Evolutionary conservation across 371 early-diverging fungal genomes (phyloP).

Genomic region (Apophysomyces trapeziformis): DNA sequence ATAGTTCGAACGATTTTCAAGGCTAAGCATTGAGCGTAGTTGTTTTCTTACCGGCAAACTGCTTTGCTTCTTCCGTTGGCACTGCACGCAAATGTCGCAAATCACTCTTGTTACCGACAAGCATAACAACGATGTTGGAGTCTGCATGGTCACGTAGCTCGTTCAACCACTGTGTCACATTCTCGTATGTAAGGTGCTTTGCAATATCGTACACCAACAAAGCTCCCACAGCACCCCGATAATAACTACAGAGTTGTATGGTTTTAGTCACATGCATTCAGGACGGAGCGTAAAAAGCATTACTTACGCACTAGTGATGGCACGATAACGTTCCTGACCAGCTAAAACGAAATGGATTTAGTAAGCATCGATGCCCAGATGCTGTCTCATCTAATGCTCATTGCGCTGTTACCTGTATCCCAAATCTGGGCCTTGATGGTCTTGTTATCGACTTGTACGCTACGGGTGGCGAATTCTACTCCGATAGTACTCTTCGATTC

Average conservation of each 20-base stretch:
- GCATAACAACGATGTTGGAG: conserved; percentile 97
- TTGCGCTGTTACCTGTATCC: conserved; percentile 71
- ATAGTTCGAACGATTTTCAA: too few species aligned
- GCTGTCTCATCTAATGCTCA: too few species aligned
- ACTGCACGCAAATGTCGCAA: conserved; percentile 95
- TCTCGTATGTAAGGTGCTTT: conserved; percentile 93
- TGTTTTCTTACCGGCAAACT: conserved; percentile 80
- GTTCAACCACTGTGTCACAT: conserved; percentile 96
- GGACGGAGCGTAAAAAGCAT: too few species aligned
- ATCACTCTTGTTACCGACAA: conserved; percentile 99
- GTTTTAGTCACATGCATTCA: conserved; percentile 3
- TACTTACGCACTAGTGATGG: conserved; percentile 89
- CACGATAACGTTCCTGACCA: conserved; percentile 90
- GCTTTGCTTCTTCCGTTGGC: conserved; percentile 95
- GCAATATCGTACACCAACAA: conserved; percentile 99
- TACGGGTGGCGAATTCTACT: conserved; percentile 99
- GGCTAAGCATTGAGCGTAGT: background rate
- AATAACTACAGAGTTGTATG: conserved; percentile 70
- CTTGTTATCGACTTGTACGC: conserved; percentile 95
- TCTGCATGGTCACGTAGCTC: conserved; percentile 98
- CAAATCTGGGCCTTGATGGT: conserved; percentile 99
- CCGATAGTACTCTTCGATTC: conserved; percentile 99
- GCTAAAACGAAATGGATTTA: conserved; percentile 47
- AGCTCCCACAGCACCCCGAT: conserved; percentile 99
- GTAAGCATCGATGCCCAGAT: background rate